phyloP scores from a whole-genome alignment of 2,329 filamentous ascomycete species.

The Fusarium annulatum region DNA sequence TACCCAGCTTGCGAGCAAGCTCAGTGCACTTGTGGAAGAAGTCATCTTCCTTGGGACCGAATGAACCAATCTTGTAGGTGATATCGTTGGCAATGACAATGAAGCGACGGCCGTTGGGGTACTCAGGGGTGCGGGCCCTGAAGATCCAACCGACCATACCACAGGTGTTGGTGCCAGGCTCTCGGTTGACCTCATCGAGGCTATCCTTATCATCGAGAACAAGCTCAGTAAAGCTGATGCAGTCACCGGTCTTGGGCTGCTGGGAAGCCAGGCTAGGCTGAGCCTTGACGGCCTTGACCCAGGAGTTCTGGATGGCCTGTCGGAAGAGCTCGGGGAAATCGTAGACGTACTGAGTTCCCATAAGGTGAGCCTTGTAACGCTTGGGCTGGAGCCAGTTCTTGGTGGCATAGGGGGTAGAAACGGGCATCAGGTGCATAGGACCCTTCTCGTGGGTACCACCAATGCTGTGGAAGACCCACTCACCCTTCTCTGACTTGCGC shows the following conservation, averaged over 20 bases:
- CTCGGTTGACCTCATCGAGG: conserved; percentile 90
- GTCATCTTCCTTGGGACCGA: conserved; percentile 94
- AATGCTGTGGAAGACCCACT: conserved; percentile 99
- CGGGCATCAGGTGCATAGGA: conserved; percentile 91
- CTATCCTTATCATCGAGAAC: conserved; percentile 95
- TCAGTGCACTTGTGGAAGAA: conserved; percentile 99
- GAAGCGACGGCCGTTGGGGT: conserved; percentile 90
- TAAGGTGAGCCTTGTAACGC: conserved; percentile 98
- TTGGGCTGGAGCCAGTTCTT: conserved; percentile 99
- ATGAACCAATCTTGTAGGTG: conserved; percentile 98
- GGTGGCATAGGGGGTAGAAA: conserved; percentile 92
- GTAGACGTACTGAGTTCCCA: conserved; percentile 99
- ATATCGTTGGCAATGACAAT: conserved; percentile 99
- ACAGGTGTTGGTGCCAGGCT: conserved; percentile 93
- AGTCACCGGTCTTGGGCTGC: conserved; percentile 87
- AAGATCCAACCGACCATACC: conserved; percentile 99
- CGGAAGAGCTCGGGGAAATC: conserved; percentile 99
- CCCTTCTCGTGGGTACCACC: conserved; percentile 95
- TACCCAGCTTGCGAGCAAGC: conserved; percentile 90
- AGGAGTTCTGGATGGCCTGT: conserved; percentile 96
- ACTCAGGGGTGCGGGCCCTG: conserved; percentile 94
- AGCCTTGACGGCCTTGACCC: conserved; percentile 79
- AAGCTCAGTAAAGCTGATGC: conserved; percentile 92
- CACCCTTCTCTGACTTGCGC: conserved; percentile 96
- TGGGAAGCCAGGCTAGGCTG: conserved; percentile 80